Evolutionary conservation across 495 filamentous ascomycete genomes (phyloP).

Genomic region (Elasticomyces elasticus): DNA sequence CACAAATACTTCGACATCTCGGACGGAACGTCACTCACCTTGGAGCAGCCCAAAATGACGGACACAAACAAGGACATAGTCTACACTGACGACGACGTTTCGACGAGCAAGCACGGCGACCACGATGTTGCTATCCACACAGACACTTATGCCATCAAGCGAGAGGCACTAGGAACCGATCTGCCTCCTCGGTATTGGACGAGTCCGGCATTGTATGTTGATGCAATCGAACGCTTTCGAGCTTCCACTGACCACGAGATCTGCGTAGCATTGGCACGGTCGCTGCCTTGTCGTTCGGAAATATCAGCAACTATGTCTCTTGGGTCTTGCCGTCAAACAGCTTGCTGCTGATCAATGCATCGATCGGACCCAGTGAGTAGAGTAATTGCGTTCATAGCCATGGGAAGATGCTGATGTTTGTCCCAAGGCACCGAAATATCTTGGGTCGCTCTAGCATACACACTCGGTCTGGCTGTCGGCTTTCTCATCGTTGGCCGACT

Average conservation of each 20-base stretch:
- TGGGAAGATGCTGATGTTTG: neutral
- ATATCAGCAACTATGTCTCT: conserved; percentile 9
- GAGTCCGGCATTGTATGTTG: conserved; percentile 2
- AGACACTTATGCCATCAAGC: conserved; percentile 9
- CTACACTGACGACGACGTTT: neutral
- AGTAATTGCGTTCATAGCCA: neutral
- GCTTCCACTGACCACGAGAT: neutral
- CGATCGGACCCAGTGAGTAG: conserved; percentile 21
- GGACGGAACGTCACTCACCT: no score
- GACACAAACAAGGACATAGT: neutral
- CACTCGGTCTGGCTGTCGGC: conserved; percentile 22
- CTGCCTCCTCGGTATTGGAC: conserved; percentile 8
- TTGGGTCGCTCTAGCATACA: conserved; percentile 28
- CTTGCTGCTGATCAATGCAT: conserved; percentile 24
- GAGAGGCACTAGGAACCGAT: conserved; percentile 5
- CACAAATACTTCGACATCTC: no score
- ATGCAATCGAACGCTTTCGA: neutral
- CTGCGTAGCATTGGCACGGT: conserved; percentile 9
- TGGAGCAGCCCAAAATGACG: no score
- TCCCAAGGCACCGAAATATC: conserved; percentile 3
- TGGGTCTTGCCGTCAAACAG: conserved; percentile 21
- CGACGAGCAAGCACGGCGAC: conserved; percentile 1
- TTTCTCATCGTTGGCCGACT: conserved; percentile 28
- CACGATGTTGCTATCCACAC: conserved; percentile 14
- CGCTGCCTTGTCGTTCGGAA: conserved; percentile 10